Evolutionary conservation across 805 yeast species (phyloP).

Genomic region (Ogataea parapolymorpha): DNA sequence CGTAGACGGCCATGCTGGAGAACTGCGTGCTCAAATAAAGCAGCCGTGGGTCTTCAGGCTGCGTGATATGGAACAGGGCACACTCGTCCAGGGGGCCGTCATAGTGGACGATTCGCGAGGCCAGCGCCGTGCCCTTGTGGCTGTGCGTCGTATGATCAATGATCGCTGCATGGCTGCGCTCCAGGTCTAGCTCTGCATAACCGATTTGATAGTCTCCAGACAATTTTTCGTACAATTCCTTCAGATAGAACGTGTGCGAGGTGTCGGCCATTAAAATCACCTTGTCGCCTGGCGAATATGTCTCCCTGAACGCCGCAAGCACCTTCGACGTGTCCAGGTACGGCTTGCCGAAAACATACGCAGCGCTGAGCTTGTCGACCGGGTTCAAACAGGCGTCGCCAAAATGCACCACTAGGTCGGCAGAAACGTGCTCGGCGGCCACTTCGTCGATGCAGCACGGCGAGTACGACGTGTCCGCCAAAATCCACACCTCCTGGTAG

Average conservation of each 20-base stretch:
- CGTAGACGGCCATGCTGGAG: constrained; percentile 46
- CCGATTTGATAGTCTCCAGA: constrained; percentile 33
- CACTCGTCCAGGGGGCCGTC: constrained; percentile 41
- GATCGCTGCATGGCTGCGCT: constrained; percentile 20
- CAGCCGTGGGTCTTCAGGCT: constrained; percentile 76
- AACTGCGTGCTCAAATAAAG: constrained; percentile 74
- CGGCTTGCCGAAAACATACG: constrained; percentile 77
- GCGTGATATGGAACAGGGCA: constrained; percentile 63
- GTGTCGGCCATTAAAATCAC: constrained; percentile 75
- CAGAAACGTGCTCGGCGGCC: constrained; percentile 88
- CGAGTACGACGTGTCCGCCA: constrained; percentile 95
- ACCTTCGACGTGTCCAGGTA: constrained; percentile 42
- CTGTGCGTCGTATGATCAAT: constrained; percentile 22
- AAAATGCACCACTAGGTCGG: constrained; percentile 85
- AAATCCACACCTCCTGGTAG: constrained; percentile 57
- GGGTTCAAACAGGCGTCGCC: constrained; percentile 94
- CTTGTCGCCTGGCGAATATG: constrained; percentile 40
- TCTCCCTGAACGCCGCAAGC: constrained; percentile 37
- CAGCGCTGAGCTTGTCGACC: constrained; percentile 66
- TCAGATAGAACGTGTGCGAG: constrained; percentile 51
- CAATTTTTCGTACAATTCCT: constrained; percentile 36
- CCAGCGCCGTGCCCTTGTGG: constrained; percentile 20
- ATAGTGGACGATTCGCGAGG: constrained; percentile 33
- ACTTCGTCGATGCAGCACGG: constrained; percentile 96
- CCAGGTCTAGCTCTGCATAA: constrained; percentile 39